phyloP scores from a whole-genome alignment of 176 grass and related monocot genomes.

The Hyparrhenia diplandra region DNA sequence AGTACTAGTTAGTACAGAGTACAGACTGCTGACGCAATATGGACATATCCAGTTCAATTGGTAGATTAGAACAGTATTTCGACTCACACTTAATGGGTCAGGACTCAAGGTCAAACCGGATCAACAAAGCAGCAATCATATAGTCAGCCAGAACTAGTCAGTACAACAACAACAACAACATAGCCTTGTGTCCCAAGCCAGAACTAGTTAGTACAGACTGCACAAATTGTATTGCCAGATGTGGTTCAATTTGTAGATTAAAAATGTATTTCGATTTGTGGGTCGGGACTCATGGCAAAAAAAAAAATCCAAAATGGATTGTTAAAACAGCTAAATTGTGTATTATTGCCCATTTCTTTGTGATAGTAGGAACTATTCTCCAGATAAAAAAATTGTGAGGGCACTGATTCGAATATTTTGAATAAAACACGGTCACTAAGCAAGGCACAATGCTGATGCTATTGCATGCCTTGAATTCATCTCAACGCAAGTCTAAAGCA shows the following conservation, averaged over 20 bases:
- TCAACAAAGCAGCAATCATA: not conserved
- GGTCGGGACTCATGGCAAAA: not conserved
- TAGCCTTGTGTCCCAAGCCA: too few relatives aligned
- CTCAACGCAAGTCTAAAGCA: not conserved
- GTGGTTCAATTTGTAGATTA: not conserved
- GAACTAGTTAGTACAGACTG: not conserved
- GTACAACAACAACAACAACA: too few relatives aligned
- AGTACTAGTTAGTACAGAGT: not conserved
- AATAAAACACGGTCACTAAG: not conserved
- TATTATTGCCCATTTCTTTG: not conserved
- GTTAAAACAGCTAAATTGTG: not conserved
- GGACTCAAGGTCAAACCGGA: not conserved
- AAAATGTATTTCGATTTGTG: not conserved
- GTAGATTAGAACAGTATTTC: not conserved
- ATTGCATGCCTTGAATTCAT: not conserved
- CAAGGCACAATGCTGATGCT: not conserved
- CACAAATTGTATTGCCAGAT: not conserved
- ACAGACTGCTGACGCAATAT: not conserved
- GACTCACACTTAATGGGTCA: not conserved
- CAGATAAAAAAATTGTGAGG: not conserved
- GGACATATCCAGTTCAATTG: not conserved
- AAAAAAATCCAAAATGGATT: not conserved
- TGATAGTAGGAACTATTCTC: not conserved
- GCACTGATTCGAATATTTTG: not conserved
- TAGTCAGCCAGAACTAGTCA: too few relatives aligned